Evolutionary conservation across 805 yeast species (phyloP).

Genomic region (Starmerella riodocensis): DNA sequence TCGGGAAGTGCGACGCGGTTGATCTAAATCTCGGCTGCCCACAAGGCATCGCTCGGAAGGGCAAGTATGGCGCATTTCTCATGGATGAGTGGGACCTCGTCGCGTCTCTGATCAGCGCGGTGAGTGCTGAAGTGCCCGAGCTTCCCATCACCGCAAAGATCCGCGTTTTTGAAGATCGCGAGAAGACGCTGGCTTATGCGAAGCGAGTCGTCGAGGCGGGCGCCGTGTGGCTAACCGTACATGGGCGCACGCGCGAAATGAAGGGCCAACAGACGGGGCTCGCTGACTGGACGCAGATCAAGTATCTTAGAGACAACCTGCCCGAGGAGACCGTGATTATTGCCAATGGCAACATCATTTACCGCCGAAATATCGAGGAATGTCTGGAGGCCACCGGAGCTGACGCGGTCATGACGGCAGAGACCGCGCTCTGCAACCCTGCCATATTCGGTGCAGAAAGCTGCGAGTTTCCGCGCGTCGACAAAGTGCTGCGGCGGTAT

Average conservation of each 20-base stretch:
- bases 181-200: slow-evolving; percentile 76
- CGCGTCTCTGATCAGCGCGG: slow-evolving; percentile 50
- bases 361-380: slow-evolving; percentile 67
- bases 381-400: slow-evolving; percentile 52
- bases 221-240: slow-evolving; percentile 88
- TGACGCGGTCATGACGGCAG: slow-evolving; percentile 96
- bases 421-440: slow-evolving; percentile 86
- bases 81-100: slow-evolving; percentile 96
- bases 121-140: slow-evolving; percentile 55
- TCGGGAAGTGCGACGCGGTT: slow-evolving; percentile 82
- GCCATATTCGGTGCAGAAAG: slow-evolving; percentile 65
- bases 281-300: slow-evolving; percentile 81
- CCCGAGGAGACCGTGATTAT: slow-evolving; percentile 77
- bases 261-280: slow-evolving; percentile 93
- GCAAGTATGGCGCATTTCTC: slow-evolving; percentile 86
- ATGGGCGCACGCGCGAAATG: slow-evolving; percentile 93
- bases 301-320: slow-evolving; percentile 62
- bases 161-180: slow-evolving; percentile 72
- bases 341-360: slow-evolving; percentile 89
- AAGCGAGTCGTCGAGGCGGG: slow-evolving; percentile 82
- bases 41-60: slow-evolving; percentile 90
- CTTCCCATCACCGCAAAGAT: slow-evolving; percentile 94
- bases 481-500: slow-evolving; percentile 68
- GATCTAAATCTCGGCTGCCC: slow-evolving; percentile 96
- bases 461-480: slow-evolving; percentile 73